Base-by-base conservation (phyloP, 2,329 filamentous ascomycete species). In the Cordyceps javanica region DNA sequence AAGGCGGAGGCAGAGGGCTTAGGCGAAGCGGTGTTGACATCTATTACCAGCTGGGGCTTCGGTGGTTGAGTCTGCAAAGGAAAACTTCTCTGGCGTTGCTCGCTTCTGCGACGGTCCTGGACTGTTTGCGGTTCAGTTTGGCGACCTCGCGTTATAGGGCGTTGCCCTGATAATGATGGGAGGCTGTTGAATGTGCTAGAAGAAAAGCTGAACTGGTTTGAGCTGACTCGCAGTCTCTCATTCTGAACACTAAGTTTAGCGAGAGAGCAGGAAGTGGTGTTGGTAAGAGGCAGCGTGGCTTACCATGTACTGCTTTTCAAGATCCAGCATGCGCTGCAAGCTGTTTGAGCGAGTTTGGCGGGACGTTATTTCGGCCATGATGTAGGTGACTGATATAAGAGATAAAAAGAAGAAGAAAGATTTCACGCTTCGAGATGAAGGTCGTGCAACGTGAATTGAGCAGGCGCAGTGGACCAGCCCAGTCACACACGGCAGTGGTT, bases 281-380 rank as follows among this genome's bases (percentile, higher is more conserved):
- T 34, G 13, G 38, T 19, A 39, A 23, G 21, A 36, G 26, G 25
- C 21, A 34, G 57, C 8, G 44, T n/a, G 16, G 66, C 74, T 73
- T 73, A 85, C 82, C 78, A 82, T 82, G 68, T 74, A 77, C 66
- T 74, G 75, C 66, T 79, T 81, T 66, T 85, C 82, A 53, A 85
- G 69, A 63, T 84, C 80, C 50, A 85, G 73, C 82, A 85, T 84
- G 59, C 73, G 76, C 67, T 82, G 75, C 62, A 85, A 77, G 67
- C 77, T 82, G 65, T 76, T 76, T 61, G 73, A 73, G 63, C 72
- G 72, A 53, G 58, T 60, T 9, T 62, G 60, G 13, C 58, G 30
- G 32, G 58, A 28, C 25, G 28, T 8, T 23, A 26, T 48, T 5
- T 57, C 48, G 5, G 54, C 46, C 58, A 60, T 60, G 46, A 36